Percentiles rank a stretch among this genome's conserved stretches.
Conservation (phyloP, 139 green algal species). For the Chlamydomonas incerta region DNA sequence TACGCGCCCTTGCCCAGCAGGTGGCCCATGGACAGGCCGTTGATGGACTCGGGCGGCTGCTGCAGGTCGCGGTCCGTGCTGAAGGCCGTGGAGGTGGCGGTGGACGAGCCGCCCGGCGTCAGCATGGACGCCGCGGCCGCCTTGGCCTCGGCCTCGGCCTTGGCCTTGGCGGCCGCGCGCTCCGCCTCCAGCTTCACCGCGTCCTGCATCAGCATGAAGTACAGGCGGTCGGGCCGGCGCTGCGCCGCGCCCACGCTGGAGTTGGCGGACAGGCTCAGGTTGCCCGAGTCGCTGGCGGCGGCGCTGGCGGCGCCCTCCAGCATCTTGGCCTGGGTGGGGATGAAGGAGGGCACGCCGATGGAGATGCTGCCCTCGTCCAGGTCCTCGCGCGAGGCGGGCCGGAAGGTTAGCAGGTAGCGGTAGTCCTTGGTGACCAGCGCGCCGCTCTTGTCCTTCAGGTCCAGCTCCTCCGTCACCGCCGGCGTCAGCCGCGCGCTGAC, state of each 20-base stretch:
- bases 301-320: background rate
- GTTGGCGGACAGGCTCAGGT: background rate
- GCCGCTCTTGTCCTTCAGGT: background rate
- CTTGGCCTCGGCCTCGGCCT: background rate
- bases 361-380: constrained; percentile 44
- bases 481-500: background rate
- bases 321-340: constrained; percentile 5
- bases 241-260: background rate
- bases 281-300: background rate
- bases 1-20: constrained; percentile 61
- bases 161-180: background rate
- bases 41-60: constrained; percentile 36
- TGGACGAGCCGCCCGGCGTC: background rate
- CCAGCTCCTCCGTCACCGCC: background rate
- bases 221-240: background rate
- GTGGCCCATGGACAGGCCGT: constrained; percentile 55
- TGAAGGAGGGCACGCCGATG: constrained; percentile 53
- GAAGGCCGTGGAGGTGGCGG: background rate
- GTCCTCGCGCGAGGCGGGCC: constrained; percentile 38
- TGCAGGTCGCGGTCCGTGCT: constrained; percentile 19
- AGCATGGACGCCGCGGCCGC: background rate
- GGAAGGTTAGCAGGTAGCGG: constrained; percentile 29
- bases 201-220: constrained; percentile 46
- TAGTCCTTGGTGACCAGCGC: no score
- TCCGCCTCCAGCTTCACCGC: constrained; percentile 8